Evolutionary conservation across 2,329 filamentous ascomycete genomes (phyloP).

Genomic region (Xylaria digitata): DNA sequence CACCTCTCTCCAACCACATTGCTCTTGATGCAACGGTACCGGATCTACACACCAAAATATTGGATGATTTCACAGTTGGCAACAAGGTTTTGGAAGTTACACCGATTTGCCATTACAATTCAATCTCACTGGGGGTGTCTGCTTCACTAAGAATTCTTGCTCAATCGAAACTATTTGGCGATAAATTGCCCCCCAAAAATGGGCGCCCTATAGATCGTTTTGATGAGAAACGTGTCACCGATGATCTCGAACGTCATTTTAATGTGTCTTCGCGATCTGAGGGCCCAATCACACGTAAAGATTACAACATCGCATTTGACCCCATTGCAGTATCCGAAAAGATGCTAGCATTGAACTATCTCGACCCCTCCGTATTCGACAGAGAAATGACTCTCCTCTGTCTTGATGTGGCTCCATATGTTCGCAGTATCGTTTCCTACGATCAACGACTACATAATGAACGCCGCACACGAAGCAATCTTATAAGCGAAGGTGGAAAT

Average conservation of each 20-base stretch:
- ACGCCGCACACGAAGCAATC: constrained; percentile 69
- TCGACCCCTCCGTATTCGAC: constrained; percentile 81
- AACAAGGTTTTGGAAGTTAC: constrained; percentile 61
- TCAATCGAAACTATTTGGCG: constrained; percentile 40
- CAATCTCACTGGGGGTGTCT: constrained; percentile 49
- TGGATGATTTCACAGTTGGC: constrained; percentile 64
- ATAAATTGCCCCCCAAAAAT: not conserved
- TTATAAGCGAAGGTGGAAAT: constrained; percentile 69
- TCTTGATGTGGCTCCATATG: constrained; percentile 86
- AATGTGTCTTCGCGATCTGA: constrained; percentile 40
- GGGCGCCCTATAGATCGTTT: constrained; percentile 29
- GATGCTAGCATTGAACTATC: constrained; percentile 53
- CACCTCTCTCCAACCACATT: constrained; percentile 56
- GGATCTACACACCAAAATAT: constrained; percentile 58
- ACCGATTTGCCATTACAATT: constrained; percentile 49
- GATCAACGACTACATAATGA: constrained; percentile 78
- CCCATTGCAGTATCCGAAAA: constrained; percentile 66
- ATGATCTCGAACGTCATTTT: constrained; percentile 55
- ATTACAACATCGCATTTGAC: constrained; percentile 70
- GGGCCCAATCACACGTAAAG: constrained; percentile 57
- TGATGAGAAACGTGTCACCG: constrained; percentile 40
- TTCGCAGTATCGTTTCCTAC: constrained; percentile 84
- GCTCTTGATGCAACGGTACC: constrained; percentile 73
- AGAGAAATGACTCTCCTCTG: constrained; percentile 73
- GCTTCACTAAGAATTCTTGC: constrained; percentile 51